Conservation (phyloP, 768 basidiomycete species). For the Mrakia gelida region DNA sequence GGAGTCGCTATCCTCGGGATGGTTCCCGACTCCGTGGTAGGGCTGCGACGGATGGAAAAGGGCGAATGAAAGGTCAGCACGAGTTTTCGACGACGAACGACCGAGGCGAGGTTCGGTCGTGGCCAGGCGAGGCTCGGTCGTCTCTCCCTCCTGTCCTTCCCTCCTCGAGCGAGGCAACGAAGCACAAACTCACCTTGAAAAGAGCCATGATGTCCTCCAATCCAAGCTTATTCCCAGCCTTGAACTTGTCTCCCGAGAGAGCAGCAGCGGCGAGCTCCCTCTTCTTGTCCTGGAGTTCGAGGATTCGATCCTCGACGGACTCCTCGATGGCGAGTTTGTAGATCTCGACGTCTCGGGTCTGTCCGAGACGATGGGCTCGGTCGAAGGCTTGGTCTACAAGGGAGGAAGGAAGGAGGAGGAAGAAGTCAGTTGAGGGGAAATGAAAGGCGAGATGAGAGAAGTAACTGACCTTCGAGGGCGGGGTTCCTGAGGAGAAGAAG, state of each 20-base stretch:
- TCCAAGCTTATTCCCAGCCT: constrained; percentile 70
- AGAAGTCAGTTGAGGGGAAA: not conserved
- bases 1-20: not conserved
- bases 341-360: constrained; percentile 74
- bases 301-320: constrained; percentile 77
- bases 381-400: constrained; percentile 85
- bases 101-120: not conserved
- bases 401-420: not conserved
- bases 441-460: not conserved
- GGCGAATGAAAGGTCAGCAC: not conserved
- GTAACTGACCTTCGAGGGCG: constrained; percentile 31
- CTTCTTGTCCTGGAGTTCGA: constrained; percentile 84
- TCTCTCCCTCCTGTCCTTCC: not conserved
- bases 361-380: constrained; percentile 83
- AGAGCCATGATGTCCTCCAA: constrained; percentile 72
- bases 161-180: not conserved
- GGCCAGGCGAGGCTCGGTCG: too few relatives aligned
- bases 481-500: constrained; percentile 31
- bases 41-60: not conserved
- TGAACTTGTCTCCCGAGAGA: constrained; percentile 79
- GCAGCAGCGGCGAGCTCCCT: constrained; percentile 77
- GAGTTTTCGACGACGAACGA: not conserved
- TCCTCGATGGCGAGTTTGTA: constrained; percentile 67
- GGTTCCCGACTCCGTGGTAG: not conserved
- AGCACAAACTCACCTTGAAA: not conserved